Evolutionary conservation across 2,329 filamentous ascomycete species (phyloP).

Genomic region (Pseudocercospora pini-densiflorae): DNA sequence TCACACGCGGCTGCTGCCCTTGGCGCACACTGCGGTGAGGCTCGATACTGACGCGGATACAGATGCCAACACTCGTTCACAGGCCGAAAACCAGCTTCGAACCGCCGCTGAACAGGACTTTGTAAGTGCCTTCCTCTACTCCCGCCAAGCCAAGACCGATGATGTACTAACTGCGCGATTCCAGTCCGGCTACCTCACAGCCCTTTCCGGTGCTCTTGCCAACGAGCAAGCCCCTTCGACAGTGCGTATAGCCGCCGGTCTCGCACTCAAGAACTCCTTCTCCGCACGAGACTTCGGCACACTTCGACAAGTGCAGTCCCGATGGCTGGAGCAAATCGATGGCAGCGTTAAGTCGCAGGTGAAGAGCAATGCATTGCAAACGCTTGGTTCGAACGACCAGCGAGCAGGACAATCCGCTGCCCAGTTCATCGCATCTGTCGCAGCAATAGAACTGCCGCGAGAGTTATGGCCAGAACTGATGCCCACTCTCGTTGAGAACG

Average conservation of each 20-base stretch:
- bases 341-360: slow-evolving; percentile 82
- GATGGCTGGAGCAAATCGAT: slow-evolving; percentile 88
- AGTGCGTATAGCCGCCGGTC: slow-evolving; percentile 91
- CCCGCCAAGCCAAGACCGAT: background rate
- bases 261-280: slow-evolving; percentile 98
- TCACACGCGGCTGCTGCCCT: slow-evolving; percentile 15
- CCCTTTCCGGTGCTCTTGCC: slow-evolving; percentile 90
- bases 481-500: slow-evolving; percentile 85
- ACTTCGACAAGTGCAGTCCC: slow-evolving; percentile 86
- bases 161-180: slow-evolving; percentile 21
- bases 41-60: slow-evolving; percentile 34
- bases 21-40: slow-evolving; percentile 25
- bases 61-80: slow-evolving; percentile 90
- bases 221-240: slow-evolving; percentile 83
- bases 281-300: slow-evolving; percentile 86
- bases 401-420: slow-evolving; percentile 88
- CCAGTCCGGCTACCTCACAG: slow-evolving; percentile 89
- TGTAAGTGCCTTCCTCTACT: slow-evolving; percentile 61
- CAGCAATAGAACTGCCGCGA: slow-evolving; percentile 89
- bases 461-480: slow-evolving; percentile 94
- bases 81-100: slow-evolving; percentile 90
- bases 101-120: slow-evolving; percentile 96
- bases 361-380: slow-evolving; percentile 89
- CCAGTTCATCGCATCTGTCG: slow-evolving; percentile 94
- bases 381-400: slow-evolving; percentile 76